Conservation (phyloP, 2,329 filamentous ascomycete species). For the Epichloe sibirici region DNA sequence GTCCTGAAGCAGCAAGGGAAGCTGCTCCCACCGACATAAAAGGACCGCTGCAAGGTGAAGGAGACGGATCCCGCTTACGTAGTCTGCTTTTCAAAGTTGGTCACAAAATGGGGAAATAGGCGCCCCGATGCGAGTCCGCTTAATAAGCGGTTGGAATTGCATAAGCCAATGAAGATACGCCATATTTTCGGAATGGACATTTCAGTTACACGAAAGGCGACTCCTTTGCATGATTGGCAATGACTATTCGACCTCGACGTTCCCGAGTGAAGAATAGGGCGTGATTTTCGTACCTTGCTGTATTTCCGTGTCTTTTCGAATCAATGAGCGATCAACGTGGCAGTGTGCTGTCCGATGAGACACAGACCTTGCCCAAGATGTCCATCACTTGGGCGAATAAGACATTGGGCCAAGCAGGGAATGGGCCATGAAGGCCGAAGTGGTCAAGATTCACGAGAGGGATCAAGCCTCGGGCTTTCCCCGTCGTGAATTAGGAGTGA, state of each 20-base stretch:
- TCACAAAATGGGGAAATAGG: too few species aligned
- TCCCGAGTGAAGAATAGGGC: too few species aligned
- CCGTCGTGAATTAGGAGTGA: slow-evolving; percentile 45
- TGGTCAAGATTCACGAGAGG: slow-evolving; percentile 30
- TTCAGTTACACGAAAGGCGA: too few species aligned
- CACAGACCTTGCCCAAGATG: slow-evolving; percentile 15
- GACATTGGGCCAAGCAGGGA: slow-evolving; percentile 13
- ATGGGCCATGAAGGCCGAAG: slow-evolving; percentile 36
- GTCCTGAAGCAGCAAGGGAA: too few species aligned
- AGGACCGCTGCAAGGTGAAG: neutral
- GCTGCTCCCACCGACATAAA: too few species aligned
- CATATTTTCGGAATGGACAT: too few species aligned
- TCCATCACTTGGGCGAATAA: slow-evolving; percentile 6
- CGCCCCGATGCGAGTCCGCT: too few species aligned
- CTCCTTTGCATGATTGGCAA: too few species aligned
- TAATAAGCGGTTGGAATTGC: too few species aligned
- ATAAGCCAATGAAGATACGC: too few species aligned
- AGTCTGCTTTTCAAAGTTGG: neutral
- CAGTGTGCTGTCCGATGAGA: slow-evolving; percentile 17
- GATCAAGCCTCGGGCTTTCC: slow-evolving; percentile 34
- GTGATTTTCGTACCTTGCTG: too few species aligned
- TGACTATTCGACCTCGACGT: too few species aligned
- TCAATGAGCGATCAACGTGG: neutral
- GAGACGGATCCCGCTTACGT: slow-evolving; percentile 1
- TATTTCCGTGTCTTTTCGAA: neutral